These are phyloP conservation scores for Lactarius psammicola DNA, from an alignment of 768 basidiomycete genomes.

Conservation along the genomic window DNA sequence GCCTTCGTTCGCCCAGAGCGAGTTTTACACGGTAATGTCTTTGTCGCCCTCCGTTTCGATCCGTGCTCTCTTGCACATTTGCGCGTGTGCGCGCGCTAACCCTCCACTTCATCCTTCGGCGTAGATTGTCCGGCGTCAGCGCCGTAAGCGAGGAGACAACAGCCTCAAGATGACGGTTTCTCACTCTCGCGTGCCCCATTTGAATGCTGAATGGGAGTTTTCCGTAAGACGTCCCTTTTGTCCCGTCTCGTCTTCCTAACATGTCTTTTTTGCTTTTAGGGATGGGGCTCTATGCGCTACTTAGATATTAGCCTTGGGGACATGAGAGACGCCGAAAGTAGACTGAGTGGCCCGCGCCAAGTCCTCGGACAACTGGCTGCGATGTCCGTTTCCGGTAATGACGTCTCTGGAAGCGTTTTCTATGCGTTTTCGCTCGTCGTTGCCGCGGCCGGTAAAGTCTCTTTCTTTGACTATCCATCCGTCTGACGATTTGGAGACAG, in stretches of 20 bases:
- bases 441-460: slow-evolving; percentile 18
- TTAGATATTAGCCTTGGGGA: slow-evolving; percentile 20
- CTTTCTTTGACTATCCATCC: neutral
- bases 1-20: slow-evolving; percentile 26
- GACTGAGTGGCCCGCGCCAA: slow-evolving; percentile 6
- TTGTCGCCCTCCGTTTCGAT: neutral
- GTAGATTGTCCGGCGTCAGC: slow-evolving; percentile 29
- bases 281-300: slow-evolving; percentile 29
- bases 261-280: slow-evolving; percentile 13
- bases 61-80: neutral
- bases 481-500: slow-evolving; percentile 7
- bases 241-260: neutral
- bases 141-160: slow-evolving; percentile 17
- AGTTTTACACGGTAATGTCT: slow-evolving; percentile 19
- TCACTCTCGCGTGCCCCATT: slow-evolving; percentile 21
- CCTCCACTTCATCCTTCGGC: neutral
- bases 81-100: neutral
- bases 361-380: slow-evolving; percentile 24
- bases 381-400: slow-evolving; percentile 28
- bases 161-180: slow-evolving; percentile 25
- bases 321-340: slow-evolving; percentile 16
- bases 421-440: slow-evolving; percentile 27
- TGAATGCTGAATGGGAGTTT: slow-evolving; percentile 27
- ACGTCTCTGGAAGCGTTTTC: slow-evolving; percentile 27
- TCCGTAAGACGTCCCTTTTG: slow-evolving; percentile 2